Percentiles rank a stretch among this genome's conserved stretches.
Evolutionary conservation across 2,329 filamentous ascomycete species (phyloP).

Genomic region (Pseudogymnoascus sp.): DNA sequence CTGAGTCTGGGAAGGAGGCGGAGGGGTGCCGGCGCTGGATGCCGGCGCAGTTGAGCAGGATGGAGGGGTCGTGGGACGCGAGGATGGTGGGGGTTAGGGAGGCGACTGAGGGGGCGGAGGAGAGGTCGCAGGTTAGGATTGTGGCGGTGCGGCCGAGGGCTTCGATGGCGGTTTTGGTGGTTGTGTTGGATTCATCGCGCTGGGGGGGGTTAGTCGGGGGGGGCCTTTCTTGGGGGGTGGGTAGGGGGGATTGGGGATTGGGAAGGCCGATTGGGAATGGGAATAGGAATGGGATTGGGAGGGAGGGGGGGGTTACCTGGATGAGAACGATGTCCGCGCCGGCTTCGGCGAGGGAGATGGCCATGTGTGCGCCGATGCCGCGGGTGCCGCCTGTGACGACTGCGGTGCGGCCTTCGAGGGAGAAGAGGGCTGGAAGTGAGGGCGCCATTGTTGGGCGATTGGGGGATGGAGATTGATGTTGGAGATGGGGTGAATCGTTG

Average conservation of each 20-base stretch:
- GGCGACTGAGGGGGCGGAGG: slow-evolving; percentile 50
- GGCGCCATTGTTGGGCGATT: neutral
- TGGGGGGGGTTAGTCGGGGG: slow-evolving; percentile 11
- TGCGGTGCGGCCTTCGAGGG: slow-evolving; percentile 30
- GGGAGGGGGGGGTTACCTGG: slow-evolving; percentile 24
- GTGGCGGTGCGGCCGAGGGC: slow-evolving; percentile 55
- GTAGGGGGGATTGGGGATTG: neutral
- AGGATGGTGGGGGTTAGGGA: slow-evolving; percentile 51
- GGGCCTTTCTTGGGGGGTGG: no score
- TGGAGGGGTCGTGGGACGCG: slow-evolving; percentile 48
- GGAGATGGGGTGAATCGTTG: neutral
- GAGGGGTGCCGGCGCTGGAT: slow-evolving; percentile 74
- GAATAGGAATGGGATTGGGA: no score
- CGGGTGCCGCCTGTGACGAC: slow-evolving; percentile 31
- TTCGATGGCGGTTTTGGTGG: slow-evolving; percentile 54
- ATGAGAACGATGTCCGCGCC: slow-evolving; percentile 33
- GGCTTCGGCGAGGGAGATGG: slow-evolving; percentile 30
- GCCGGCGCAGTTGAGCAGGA: slow-evolving; percentile 79
- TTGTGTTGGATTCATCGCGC: slow-evolving; percentile 22
- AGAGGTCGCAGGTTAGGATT: slow-evolving; percentile 64
- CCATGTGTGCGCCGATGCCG: slow-evolving; percentile 31
- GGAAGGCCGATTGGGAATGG: neutral
- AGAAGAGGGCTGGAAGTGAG: slow-evolving; percentile 21
- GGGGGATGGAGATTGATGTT: neutral
- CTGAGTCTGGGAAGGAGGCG: slow-evolving; percentile 63